Evolutionary conservation across 2,329 filamentous ascomycete species (phyloP), one percentile per base, ranked within the genome.

Genomic region (Leptoxyphium fumago): DNA sequence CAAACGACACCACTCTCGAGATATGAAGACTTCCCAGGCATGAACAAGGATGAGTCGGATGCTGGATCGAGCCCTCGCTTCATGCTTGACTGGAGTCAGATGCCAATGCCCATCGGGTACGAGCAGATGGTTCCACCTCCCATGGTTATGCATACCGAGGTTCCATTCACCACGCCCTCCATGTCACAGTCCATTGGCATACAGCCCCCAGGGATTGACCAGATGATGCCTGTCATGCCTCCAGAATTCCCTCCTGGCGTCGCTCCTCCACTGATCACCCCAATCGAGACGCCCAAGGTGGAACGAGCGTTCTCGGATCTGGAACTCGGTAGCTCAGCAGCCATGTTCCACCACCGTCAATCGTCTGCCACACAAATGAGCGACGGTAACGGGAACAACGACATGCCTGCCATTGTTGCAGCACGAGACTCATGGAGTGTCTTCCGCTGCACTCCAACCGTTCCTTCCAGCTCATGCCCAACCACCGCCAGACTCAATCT

Each of bases 341-440:
- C 63, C 4, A 60, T 64, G 54, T 65, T 65, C 46, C 53, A 59
- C 5, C 61, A 62, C 40, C 55, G 66, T 29, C 65, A 69, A 13
- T 55, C 55, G 29, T 69, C 67, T 0, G 64, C 64, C 18, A 57
- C 42, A 3, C 49, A 48, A 10, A 42, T 44, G n/a, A 18, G 28
- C 10, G 44, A 47, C 21, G 41, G 43, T n/a, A 45, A 47, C 5
- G 32, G 32, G 5, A 54, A 61, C 39, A 59, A 61, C 9, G 69
- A 72, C 45, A 62, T 70, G 38, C 64, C 65, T 38, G 67, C 68
- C 5, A 68, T 72, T 40, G 60, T 71, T 38, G 63, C 67, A 15
- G 69, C 69, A 26, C 70, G 71, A 45, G 69, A 73, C 45, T 65
- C 64, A 7, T 74, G 71, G 71, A 68, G 66, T 4, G 68, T 67